Evolutionary conservation across 1,139 yeast genomes (phyloP), one percentile per base, ranked within the genome.

Genomic region (Sugiyamaella xylanicola): DNA sequence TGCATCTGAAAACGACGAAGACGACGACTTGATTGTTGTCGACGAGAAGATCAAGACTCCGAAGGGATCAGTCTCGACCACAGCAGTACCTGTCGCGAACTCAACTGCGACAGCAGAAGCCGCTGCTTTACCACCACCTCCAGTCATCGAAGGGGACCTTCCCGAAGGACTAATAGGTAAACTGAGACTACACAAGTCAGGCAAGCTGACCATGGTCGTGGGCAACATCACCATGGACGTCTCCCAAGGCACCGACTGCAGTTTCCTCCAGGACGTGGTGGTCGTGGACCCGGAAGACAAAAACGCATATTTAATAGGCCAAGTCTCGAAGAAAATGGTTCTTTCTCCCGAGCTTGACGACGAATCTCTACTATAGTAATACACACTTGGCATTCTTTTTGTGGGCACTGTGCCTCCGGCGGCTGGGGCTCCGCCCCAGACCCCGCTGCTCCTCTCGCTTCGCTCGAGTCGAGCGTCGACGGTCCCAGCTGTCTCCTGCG

Each of bases 141-240:
- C 46, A 1, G 41, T 42, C 27, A 48, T 15, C 13, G 52, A 49
- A 19, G 44, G 46, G 11, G 61, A 71, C n/a, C 59, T 58, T 17
- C 70, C 68, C 0, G 70, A 67, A 21, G 97, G 97, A 1, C 77
- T 77, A 56, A 79, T 89, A 20, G 97, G 97, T 3, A 77, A 79
- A 27, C 67, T 91, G 41, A 81, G 92, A 58, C 77, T 87, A 53
- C 97, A 90, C 69, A 80, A 84, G 65, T 87, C 96, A 0, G 97
- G 97, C 4, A 87, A 81, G 66, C 73, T 90, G 40, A 78, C 93
- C 11, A 81, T 91, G 70, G 81, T 82, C 59, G 75, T 91, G 54
- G 97, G 96, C 8, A 81, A 85, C 55, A 80, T 84, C 39, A 75
- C 78, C 15, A 78, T 91, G 78, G 87, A 85, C 59, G 83, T 90